Conservation (phyloP, 768 basidiomycete genomes). For the Podaxis sp. region DNA sequence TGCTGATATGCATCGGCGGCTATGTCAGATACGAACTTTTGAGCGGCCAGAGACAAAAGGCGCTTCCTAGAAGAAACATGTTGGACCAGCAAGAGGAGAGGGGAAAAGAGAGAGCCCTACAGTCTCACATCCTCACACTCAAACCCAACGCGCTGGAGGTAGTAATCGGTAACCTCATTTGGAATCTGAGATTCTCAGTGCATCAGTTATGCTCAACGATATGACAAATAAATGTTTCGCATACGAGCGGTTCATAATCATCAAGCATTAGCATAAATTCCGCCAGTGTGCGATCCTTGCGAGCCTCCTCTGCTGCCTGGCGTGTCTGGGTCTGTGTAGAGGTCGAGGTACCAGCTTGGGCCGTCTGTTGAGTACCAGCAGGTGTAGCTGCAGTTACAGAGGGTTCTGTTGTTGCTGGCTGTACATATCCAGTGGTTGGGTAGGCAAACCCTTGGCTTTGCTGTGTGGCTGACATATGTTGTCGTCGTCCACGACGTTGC, state of each 20-base stretch:
- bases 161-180: constrained; percentile 97
- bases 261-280: constrained; percentile 96
- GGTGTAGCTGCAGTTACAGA: constrained; percentile 17
- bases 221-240: constrained; percentile 17
- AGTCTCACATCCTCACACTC: constrained; percentile 92
- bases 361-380: constrained; percentile 20
- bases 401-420: constrained; percentile 13
- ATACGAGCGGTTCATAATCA: constrained; percentile 91
- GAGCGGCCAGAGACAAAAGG: constrained; percentile 90
- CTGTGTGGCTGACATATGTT: constrained; percentile 31
- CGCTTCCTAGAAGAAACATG: constrained; percentile 64
- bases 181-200: constrained; percentile 63
- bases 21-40: constrained; percentile 97
- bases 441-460: constrained; percentile 19
- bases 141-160: constrained; percentile 93
- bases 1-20: constrained; percentile 97
- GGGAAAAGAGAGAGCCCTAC: constrained; percentile 36
- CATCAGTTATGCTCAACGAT: not conserved
- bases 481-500: constrained; percentile 15
- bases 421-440: not conserved
- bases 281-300: constrained; percentile 87
- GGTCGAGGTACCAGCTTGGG: constrained; percentile 32
- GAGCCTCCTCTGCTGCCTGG: constrained; percentile 74
- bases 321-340: constrained; percentile 47
- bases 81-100: not conserved